Base-by-base conservation (phyloP, 352 stramenopile species). In the Globisporangium megalacanthum region DNA sequence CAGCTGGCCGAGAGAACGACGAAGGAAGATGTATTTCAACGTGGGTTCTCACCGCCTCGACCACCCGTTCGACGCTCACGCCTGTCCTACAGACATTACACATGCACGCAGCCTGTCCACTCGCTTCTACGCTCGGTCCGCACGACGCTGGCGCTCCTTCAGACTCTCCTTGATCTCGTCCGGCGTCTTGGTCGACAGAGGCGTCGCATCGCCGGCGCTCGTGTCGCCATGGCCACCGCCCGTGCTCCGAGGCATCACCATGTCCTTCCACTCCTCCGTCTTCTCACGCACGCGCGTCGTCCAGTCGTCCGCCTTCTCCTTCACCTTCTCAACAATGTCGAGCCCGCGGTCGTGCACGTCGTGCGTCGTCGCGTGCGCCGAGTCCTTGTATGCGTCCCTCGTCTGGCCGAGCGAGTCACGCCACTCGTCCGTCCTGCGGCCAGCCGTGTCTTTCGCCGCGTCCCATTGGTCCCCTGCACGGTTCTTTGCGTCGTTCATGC, bases 241-340 rank as follows among this genome's bases (percentile, higher is more conserved):
- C 13, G 9, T 48, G 10, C 31, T 42, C n/a, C 59, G 48, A n/a
- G 68, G 61, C 51, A 76, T 5, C 10, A 61, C 49, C 52, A 55
- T 62, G 42, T 66, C 68, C 31, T 66, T 72, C 60, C 61, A 69
- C 47, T 70, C 66, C 15, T 62, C 66, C 33, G 64, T 60, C 54
- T 60, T 74, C 46, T 75, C 64, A 49, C 55, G 59, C 46, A 71
- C 67, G 42, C 49, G 61, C 39, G 62, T 42, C 25, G 61, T 66
- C 41, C 59, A 58, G 51, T 75, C 57, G 54, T 69, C 54, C 14
- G 63, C 67, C 39, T 45, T 71, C 49, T 75, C 65, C 54, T 72
- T 74, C 37, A 74, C 65, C n/a, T 33, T 25, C 29, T 56, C 56
- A 10, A 55, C 25, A 19, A 56, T 36, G 19, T 36, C 41, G 29